These are phyloP conservation scores for Hypsizygus ulmarius DNA, from an alignment of 1,284 basidiomycete species.

Conservation along the genomic window DNA sequence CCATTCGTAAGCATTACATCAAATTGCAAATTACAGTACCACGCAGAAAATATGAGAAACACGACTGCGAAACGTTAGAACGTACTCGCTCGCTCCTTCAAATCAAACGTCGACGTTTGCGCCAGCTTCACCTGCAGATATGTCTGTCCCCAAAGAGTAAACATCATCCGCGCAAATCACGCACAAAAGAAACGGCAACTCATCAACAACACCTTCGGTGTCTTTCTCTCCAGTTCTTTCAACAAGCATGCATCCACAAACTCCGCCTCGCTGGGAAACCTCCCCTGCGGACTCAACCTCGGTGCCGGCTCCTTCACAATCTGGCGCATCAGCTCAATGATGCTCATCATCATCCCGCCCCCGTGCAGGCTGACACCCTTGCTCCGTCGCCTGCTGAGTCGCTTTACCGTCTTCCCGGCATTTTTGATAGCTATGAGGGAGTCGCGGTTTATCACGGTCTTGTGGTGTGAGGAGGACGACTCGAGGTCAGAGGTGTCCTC, in stretches of 20 bases:
- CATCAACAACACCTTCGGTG: conserved; percentile 16
- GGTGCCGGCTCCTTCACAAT: conserved; percentile 98
- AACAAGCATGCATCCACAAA: conserved; percentile 84
- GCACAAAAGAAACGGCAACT: not conserved
- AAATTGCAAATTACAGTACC: too few species aligned
- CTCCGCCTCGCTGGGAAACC: conserved; percentile 69
- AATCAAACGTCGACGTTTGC: conserved; percentile 15
- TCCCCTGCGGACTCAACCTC: conserved; percentile 63
- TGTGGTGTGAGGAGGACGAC: conserved; percentile 30
- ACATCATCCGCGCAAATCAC: not conserved
- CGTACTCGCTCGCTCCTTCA: conserved; percentile 18
- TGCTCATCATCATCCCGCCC: conserved; percentile 93
- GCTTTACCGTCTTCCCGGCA: conserved; percentile 27
- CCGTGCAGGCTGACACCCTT: conserved; percentile 88
- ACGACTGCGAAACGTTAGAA: conserved; percentile 1
- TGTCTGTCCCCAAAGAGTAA: conserved; percentile 18
- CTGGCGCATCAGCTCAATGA: conserved; percentile 94
- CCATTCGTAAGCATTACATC: too few species aligned
- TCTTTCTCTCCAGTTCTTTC: conserved; percentile 74
- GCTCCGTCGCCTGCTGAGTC: conserved; percentile 62
- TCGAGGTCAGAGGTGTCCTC: conserved; percentile 29
- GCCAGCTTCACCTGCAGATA: conserved; percentile 18
- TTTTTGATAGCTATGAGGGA: conserved; percentile 21
- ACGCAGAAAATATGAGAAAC: too few species aligned
- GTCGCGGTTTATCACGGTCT: conserved; percentile 27